Evolutionary conservation across 345 rosid genomes (phyloP).

Genomic region (Gossypium arboreum): DNA sequence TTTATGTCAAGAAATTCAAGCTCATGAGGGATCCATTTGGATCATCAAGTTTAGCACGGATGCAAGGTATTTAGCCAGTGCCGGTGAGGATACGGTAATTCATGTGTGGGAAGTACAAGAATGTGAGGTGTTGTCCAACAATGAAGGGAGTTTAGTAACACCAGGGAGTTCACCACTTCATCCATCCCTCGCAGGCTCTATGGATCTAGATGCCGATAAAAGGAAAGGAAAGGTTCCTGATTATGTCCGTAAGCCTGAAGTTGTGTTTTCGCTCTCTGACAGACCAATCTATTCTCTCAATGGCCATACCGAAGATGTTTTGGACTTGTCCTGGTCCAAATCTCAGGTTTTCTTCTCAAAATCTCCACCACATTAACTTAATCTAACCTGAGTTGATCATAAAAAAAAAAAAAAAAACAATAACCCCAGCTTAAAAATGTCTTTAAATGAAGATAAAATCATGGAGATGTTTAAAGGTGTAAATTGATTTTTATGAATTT

Average conservation of each 20-base stretch:
- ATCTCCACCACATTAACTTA: too few relatives aligned
- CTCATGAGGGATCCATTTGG: constrained; percentile 94
- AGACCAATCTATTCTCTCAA: constrained; percentile 74
- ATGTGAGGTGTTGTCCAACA: constrained; percentile 59
- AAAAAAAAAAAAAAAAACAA: too few relatives aligned
- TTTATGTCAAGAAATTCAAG: constrained; percentile 85
- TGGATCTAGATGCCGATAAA: too few relatives aligned
- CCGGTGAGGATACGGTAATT: constrained; percentile 69
- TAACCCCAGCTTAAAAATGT: too few relatives aligned
- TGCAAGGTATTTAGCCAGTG: constrained; percentile 60
- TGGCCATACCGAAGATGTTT: constrained; percentile 84
- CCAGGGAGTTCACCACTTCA: constrained; percentile 35
- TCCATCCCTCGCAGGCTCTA: constrained; percentile 27
- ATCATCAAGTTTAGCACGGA: constrained; percentile 69
- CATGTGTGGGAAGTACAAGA: constrained; percentile 95
- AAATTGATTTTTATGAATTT: not conserved
- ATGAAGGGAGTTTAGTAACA: constrained; percentile 49
- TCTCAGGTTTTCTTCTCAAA: constrained; percentile 56
- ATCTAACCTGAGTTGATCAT: too few relatives aligned
- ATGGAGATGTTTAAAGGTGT: not conserved
- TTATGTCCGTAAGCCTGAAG: constrained; percentile 80
- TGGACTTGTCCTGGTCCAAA: constrained; percentile 90
- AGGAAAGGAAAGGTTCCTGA: constrained; percentile 69
- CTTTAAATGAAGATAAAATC: not conserved
- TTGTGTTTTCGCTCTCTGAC: constrained; percentile 77